phyloP scores from a whole-genome alignment of 768 basidiomycete genomes.

The Serendipita sp. region DNA sequence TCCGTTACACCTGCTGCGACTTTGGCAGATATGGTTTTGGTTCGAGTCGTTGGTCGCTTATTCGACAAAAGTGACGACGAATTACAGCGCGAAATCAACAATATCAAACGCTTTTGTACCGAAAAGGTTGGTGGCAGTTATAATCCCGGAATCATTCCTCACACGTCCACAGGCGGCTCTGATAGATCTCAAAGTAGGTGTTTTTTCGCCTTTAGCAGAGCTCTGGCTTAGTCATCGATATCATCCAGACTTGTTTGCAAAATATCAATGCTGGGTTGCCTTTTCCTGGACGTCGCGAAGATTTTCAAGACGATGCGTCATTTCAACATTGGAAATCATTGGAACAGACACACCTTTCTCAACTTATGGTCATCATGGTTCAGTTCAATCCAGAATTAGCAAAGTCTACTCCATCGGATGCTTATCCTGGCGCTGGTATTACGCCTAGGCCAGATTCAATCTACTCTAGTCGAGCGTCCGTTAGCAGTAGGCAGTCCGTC shows the following conservation, averaged over 20 bases:
- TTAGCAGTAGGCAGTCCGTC: constrained; percentile 44
- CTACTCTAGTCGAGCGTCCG: constrained; percentile 44
- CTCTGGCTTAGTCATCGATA: constrained; percentile 11
- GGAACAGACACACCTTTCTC: constrained; percentile 73
- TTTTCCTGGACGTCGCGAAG: constrained; percentile 74
- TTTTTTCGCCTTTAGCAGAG: background rate
- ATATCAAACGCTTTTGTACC: constrained; percentile 45
- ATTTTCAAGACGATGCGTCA: constrained; percentile 69
- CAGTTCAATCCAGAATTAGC: constrained; percentile 76
- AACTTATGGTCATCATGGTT: constrained; percentile 77
- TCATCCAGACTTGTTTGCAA: constrained; percentile 65
- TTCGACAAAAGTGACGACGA: constrained; percentile 60
- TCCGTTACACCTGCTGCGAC: constrained; percentile 25
- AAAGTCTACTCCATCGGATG: constrained; percentile 53
- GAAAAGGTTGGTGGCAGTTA: constrained; percentile 44
- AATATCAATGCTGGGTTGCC: constrained; percentile 70
- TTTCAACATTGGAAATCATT: constrained; percentile 72
- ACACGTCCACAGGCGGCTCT: constrained; percentile 67
- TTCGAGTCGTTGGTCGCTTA: constrained; percentile 46
- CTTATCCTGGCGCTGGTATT: constrained; percentile 18
- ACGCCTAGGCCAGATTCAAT: constrained; percentile 39
- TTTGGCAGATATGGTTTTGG: constrained; percentile 60
- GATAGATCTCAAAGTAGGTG: constrained; percentile 63
- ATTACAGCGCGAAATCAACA: constrained; percentile 59
- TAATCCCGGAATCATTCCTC: constrained; percentile 5